Conservation (phyloP, 2,329 filamentous ascomycete species). For the Trichophaea hybrida region DNA sequence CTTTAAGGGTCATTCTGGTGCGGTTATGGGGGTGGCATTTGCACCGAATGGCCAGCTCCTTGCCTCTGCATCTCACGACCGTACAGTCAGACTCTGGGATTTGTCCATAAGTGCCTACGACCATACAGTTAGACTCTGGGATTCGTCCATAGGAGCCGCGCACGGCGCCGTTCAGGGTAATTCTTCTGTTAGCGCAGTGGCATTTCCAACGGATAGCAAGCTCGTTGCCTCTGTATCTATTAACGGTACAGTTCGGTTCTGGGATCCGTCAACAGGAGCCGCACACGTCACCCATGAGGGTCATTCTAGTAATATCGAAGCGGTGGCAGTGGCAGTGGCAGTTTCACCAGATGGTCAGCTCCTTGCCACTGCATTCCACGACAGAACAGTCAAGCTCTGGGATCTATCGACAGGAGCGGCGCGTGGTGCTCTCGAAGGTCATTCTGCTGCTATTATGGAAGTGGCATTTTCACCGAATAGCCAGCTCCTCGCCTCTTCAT, state of each 20-base stretch:
- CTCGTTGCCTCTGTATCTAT: slow-evolving; percentile 60
- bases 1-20: not conserved
- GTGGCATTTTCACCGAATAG: slow-evolving; percentile 92
- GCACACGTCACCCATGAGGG: slow-evolving; percentile 11
- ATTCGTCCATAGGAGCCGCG: not conserved
- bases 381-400: slow-evolving; percentile 91
- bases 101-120: no score
- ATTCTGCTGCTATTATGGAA: slow-evolving; percentile 84
- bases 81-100: no score
- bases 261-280: slow-evolving; percentile 46
- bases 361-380: slow-evolving; percentile 74
- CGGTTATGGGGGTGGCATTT: not conserved
- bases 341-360: slow-evolving; percentile 85
- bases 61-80: slow-evolving; percentile 67
- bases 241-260: slow-evolving; percentile 90
- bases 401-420: slow-evolving; percentile 75
- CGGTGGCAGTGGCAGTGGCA: slow-evolving; percentile 36
- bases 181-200: not conserved
- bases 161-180: not conserved
- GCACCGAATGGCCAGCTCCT: no score
- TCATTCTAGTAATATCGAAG: slow-evolving; percentile 8
- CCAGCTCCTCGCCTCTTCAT: slow-evolving; percentile 32
- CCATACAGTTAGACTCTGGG: not conserved
- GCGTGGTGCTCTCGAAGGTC: slow-evolving; percentile 67
- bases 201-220: not conserved